Conservation (phyloP, 1,284 basidiomycete genomes). For the Cutaneotrichosporon sp. region DNA sequence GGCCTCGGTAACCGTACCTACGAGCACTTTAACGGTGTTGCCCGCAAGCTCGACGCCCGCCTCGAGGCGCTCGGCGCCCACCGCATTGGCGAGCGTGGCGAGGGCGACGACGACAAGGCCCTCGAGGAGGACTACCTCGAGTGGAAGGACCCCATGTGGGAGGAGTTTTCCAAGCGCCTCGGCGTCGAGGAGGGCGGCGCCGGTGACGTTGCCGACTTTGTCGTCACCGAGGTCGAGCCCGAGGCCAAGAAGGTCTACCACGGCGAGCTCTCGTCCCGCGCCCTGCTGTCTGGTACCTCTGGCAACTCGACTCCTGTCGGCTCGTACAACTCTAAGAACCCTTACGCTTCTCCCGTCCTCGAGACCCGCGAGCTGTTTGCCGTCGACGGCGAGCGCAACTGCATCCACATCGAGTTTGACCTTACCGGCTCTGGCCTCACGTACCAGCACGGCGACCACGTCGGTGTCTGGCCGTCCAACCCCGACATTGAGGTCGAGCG, state of each 20-base stretch:
- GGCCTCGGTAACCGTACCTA: conserved; percentile 93
- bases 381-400: conserved; percentile 72
- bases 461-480: conserved; percentile 96
- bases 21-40: conserved; percentile 90
- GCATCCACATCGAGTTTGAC: conserved; percentile 90
- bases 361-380: conserved; percentile 79
- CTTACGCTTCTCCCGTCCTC: conserved; percentile 78
- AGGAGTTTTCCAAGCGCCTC: conserved; percentile 71
- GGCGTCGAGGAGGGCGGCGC: conserved; percentile 92
- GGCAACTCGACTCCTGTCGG: conserved; percentile 54
- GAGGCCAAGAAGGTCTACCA: conserved; percentile 81
- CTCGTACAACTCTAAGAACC: conserved; percentile 82
- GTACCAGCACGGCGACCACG: conserved; percentile 98
- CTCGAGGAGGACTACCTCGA: conserved; percentile 99
- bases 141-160: conserved; percentile 98
- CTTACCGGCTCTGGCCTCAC: conserved; percentile 92
- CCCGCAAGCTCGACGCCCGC: conserved; percentile 69
- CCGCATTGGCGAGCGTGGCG: conserved; percentile 84
- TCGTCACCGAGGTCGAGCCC: conserved; percentile 74
- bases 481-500: conserved; percentile 87
- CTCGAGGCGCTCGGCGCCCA: conserved; percentile 74
- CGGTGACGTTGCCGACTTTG: conserved; percentile 91
- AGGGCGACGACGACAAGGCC: conserved; percentile 98
- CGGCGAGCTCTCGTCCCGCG: conserved; percentile 84
- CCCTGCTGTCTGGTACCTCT: conserved; percentile 53